phyloP scores from a whole-genome alignment of 805 yeast genomes.

The Ogataea minuta region DNA sequence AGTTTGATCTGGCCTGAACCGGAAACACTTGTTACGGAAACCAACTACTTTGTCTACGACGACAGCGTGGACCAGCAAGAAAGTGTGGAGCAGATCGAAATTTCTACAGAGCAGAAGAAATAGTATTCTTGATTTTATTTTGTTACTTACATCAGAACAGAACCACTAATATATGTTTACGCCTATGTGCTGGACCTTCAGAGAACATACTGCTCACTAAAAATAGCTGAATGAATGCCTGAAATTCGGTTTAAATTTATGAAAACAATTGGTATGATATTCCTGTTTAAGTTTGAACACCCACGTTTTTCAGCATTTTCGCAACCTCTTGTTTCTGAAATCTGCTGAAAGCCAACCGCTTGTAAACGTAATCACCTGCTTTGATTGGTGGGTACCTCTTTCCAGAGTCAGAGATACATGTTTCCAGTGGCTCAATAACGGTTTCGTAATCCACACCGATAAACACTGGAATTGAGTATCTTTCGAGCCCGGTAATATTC shows the following conservation, averaged over 20 bases:
- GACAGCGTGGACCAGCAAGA: conserved; percentile 13
- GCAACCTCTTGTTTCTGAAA: conserved; percentile 10
- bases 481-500: conserved; percentile 27
- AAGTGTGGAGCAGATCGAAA: conserved; percentile 10
- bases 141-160: too few relatives aligned
- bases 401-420: conserved; percentile 19
- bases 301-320: conserved; percentile 10
- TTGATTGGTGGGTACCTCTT: conserved; percentile 15
- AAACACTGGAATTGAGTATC: conserved; percentile 29
- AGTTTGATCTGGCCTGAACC: conserved; percentile 19
- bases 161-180: too few relatives aligned
- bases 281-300: conserved; percentile 8
- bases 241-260: neutral
- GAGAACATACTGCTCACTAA: too few relatives aligned
- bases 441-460: conserved; percentile 23
- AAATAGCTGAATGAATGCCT: too few relatives aligned
- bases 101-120: neutral
- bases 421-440: conserved; percentile 23
- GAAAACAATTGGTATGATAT: neutral
- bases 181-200: too few relatives aligned
- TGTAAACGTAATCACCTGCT: conserved; percentile 20
- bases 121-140: neutral
- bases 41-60: conserved; percentile 9
- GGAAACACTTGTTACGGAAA: conserved; percentile 8
- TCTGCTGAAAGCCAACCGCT: conserved; percentile 17